Conservation (phyloP, 139 green algal species). For the Edaphochlamys debaryana region DNA sequence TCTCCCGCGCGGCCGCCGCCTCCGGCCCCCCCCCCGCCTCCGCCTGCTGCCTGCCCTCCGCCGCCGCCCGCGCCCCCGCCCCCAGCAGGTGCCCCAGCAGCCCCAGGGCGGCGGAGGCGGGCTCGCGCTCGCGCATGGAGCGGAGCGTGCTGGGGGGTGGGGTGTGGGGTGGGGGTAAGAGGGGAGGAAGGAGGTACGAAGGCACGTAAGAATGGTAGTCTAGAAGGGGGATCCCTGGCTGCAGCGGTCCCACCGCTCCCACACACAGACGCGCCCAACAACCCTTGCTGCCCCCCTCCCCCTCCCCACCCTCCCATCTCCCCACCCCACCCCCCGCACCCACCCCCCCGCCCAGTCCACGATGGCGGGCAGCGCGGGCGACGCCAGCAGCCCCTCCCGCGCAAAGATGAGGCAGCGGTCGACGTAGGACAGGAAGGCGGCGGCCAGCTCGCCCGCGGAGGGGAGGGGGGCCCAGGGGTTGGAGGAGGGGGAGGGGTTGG, state of each 20-base stretch:
- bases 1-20: too few species aligned
- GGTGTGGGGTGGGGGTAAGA: neutral
- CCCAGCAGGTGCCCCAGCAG: conserved; percentile 64
- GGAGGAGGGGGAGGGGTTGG: neutral
- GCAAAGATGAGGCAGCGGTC: conserved; percentile 75
- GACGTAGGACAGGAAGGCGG: conserved; percentile 61
- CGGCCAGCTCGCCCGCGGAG: conserved; percentile 58
- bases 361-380: conserved; percentile 40
- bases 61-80: conserved; percentile 14
- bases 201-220: too few species aligned
- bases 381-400: conserved; percentile 57
- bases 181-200: neutral
- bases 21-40: neutral
- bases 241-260: too few species aligned
- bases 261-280: neutral
- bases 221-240: too few species aligned
- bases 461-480: neutral
- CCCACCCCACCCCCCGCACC: neutral
- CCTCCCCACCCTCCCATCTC: neutral
- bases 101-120: conserved; percentile 50
- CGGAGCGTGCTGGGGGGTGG: conserved; percentile 1
- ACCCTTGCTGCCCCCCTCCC: neutral
- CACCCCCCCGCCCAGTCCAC: conserved; percentile 31
- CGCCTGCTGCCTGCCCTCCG: conserved; percentile 9
- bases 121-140: conserved; percentile 64